Base-by-base conservation (phyloP, 148 eudicot species). In the Limonium bicolor region DNA sequence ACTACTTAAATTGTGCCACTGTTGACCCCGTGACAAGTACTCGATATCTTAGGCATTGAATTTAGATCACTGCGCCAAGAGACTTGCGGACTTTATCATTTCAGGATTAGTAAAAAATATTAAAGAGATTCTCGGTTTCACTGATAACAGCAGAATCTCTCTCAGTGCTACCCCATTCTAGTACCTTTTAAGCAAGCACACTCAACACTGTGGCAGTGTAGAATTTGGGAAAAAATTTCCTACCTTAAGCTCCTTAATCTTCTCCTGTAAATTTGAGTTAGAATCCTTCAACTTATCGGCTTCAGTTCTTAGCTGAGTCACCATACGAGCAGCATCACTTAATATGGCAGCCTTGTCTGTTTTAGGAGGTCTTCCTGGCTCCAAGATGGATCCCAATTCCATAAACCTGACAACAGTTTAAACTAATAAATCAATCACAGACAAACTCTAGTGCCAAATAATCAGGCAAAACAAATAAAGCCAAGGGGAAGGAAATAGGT, bases 241-340 rank as follows among this genome's bases (percentile, higher is more conserved):
- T 17, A 80, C 88, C 88, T 80, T 80, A 40, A 80, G 25, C 58
- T 80, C 82, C 65, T 72, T 80, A 22, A 80, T 76, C 69, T 75
- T 76, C 30, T 75, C 88, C 38, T 72, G 82, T 41, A 80, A 58
- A 54, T 34, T 65, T 2, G 65, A 62, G 63, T 76, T 81, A 0
- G 81, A 65, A 51, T 81, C 84, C 60, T 70, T 81, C 63, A 76
- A 53, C 57, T 73, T 77, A 36, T 73, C 73, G 46, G 92, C 54
- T 39, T 81, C 92, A 43, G 51, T 59, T 58, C 78, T 64, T 36
- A 81, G 40, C 28, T 77, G 84, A 26, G 77, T 81, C 30, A 81
- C 73, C 65, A 81, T 63, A 38, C 77, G 68, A 51, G 71, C 53
- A 58, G 92, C 92, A 53, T 81, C 84, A 36, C 55, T 52, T 61